Conservation (phyloP, 495 filamentous ascomycete genomes). For the Parachaetomium inaequale region DNA sequence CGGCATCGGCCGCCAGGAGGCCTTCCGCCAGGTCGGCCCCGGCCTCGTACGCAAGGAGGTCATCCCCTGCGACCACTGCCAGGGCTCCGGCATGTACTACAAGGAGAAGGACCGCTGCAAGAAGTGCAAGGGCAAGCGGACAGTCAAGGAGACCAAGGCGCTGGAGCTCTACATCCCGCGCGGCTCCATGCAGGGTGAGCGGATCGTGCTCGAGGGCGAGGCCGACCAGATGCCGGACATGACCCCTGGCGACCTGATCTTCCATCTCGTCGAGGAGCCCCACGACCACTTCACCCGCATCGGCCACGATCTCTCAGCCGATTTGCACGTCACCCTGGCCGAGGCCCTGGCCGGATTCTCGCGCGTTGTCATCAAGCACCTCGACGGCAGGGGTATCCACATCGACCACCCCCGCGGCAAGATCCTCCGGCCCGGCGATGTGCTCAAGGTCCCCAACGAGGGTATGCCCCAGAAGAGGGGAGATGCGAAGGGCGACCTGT, state of each 20-base stretch:
- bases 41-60: conserved; percentile 74
- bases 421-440: conserved; percentile 72
- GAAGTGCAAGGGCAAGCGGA: conserved; percentile 92
- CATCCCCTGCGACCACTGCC: conserved; percentile 71
- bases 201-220: conserved; percentile 87
- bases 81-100: conserved; percentile 75
- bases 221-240: conserved; percentile 90
- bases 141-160: conserved; percentile 79
- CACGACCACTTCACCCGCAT: conserved; percentile 77
- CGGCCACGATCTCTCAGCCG: conserved; percentile 77
- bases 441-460: conserved; percentile 79
- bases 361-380: conserved; percentile 84
- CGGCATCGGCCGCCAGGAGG: conserved; percentile 68
- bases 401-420: conserved; percentile 70
- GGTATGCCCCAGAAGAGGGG: conserved; percentile 91
- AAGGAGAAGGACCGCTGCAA: conserved; percentile 96
- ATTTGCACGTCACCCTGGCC: conserved; percentile 71
- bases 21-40: conserved; percentile 72
- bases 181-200: conserved; percentile 82
- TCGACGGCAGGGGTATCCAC: conserved; percentile 88
- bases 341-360: conserved; percentile 88
- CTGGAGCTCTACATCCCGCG: conserved; percentile 94
- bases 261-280: conserved; percentile 74
- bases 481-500: conserved; percentile 81
- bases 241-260: conserved; percentile 89